These are phyloP conservation scores for Alternaria ethzedia DNA, from an alignment of 2,329 filamentous ascomycete species.

Conservation along the genomic window DNA sequence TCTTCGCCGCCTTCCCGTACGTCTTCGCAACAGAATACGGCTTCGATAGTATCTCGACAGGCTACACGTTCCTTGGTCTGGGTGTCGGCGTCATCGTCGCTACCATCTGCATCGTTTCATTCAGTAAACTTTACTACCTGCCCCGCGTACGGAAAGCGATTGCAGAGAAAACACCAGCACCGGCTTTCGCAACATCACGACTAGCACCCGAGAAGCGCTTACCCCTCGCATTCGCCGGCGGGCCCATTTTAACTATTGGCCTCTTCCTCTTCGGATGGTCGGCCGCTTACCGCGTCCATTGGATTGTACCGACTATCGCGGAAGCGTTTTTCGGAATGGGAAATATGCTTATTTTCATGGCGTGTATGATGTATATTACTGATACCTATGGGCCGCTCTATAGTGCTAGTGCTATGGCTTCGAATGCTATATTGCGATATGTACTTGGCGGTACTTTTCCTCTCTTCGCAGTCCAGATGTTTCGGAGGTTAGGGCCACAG, in stretches of 20 bases:
- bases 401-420: constrained; percentile 65
- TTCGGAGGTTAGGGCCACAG: constrained; percentile 7
- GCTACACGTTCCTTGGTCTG: constrained; percentile 13
- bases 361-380: constrained; percentile 15
- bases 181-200: constrained; percentile 15
- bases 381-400: constrained; percentile 58
- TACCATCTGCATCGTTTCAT: background rate
- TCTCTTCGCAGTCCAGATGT: constrained; percentile 63
- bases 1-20: constrained; percentile 32
- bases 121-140: constrained; percentile 7
- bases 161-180: background rate
- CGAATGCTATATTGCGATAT: constrained; percentile 66
- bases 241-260: constrained; percentile 37
- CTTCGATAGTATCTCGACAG: constrained; percentile 9
- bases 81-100: constrained; percentile 9
- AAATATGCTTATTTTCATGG: constrained; percentile 13
- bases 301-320: constrained; percentile 47
- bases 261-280: constrained; percentile 53
- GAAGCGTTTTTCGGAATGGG: constrained; percentile 17
- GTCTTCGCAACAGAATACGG: constrained; percentile 26
- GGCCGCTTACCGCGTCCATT: constrained; percentile 43
- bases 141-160: constrained; percentile 2
- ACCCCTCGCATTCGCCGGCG: constrained; percentile 44
- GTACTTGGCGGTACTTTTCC: constrained; percentile 64
- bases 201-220: constrained; percentile 42